Conservation (phyloP, 2,329 filamentous ascomycete species). For the Talaromyces atroroseus region DNA sequence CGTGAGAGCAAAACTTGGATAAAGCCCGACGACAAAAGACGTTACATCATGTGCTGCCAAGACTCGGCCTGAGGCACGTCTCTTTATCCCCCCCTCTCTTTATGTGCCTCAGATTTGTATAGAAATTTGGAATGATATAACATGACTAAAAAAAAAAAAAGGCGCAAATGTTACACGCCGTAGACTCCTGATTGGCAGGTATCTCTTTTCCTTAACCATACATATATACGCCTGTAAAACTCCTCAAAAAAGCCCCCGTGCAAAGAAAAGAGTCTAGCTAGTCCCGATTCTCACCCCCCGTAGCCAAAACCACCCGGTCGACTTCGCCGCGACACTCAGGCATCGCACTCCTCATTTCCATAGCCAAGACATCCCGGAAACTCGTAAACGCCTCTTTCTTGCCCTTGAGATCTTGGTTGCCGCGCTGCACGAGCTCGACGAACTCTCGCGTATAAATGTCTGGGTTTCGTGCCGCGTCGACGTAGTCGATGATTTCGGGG, state of each 20-base stretch:
- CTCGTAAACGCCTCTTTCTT: constrained; percentile 54
- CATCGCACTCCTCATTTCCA: constrained; percentile 54
- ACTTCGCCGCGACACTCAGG: constrained; percentile 54
- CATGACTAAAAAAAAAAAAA: no score
- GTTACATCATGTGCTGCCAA: no score
- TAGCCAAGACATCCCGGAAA: constrained; percentile 55
- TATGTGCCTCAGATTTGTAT: no score
- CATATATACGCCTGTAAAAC: no score
- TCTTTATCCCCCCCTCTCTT: no score
- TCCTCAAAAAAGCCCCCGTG: no score
- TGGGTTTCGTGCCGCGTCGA: constrained; percentile 58
- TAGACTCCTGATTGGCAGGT: neutral
- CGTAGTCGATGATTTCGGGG: constrained; percentile 58
- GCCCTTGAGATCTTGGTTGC: constrained; percentile 59
- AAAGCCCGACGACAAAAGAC: no score
- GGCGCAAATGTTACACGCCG: neutral
- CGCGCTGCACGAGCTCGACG: constrained; percentile 57
- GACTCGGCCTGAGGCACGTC: no score
- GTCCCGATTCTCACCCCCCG: constrained; percentile 9
- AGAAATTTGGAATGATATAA: no score
- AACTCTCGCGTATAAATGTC: constrained; percentile 64
- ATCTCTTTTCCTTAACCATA: neutral
- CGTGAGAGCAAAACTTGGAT: no score
- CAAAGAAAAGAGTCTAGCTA: no score
- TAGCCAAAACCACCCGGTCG: constrained; percentile 43